A percentile compares a stretch with the other conserved stretches of the same genome.
phyloP scores from a whole-genome alignment of 805 yeast species.

The Candida corydali region DNA sequence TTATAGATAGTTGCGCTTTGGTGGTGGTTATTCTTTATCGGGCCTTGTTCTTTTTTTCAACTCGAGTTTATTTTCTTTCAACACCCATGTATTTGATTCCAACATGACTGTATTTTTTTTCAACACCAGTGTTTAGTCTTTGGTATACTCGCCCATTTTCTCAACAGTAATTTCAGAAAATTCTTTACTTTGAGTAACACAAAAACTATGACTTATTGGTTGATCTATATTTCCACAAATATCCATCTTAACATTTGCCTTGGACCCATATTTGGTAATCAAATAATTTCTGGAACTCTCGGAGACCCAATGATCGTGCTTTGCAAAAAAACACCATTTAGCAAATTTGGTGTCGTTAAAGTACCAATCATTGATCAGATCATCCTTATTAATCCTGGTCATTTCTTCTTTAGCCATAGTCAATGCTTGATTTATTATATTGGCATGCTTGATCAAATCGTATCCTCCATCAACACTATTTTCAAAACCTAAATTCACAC shows the following conservation, averaged over 20 bases:
- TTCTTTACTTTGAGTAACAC: slow-evolving; percentile 51
- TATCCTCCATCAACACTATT: slow-evolving; percentile 41
- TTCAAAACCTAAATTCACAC: slow-evolving; percentile 10
- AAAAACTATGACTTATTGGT: slow-evolving; percentile 56
- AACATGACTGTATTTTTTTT: too few species aligned
- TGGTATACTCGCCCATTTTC: slow-evolving; percentile 6
- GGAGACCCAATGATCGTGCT: slow-evolving; percentile 64
- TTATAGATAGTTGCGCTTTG: too few species aligned
- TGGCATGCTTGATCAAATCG: slow-evolving; percentile 36
- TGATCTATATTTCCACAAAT: slow-evolving; percentile 28
- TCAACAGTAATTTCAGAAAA: slow-evolving; percentile 41
- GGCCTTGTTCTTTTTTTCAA: too few species aligned
- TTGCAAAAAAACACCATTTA: slow-evolving; percentile 54
- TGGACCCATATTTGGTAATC: slow-evolving; percentile 29
- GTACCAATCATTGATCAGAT: slow-evolving; percentile 47
- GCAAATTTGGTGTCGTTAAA: slow-evolving; percentile 23
- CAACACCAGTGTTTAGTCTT: too few species aligned
- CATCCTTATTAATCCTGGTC: slow-evolving; percentile 45
- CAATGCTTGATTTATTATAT: slow-evolving; percentile 51
- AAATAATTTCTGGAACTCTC: slow-evolving; percentile 46
- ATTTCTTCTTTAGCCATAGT: slow-evolving; percentile 60
- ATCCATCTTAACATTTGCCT: slow-evolving; percentile 23
- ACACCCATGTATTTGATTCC: too few species aligned
- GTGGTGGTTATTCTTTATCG: too few species aligned
- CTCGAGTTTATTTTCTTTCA: too few species aligned